A percentile compares a stretch with the other conserved stretches of the same genome.
Evolutionary conservation across 2,329 filamentous ascomycete genomes (phyloP).

Genomic region (Pseudocercospora musae): DNA sequence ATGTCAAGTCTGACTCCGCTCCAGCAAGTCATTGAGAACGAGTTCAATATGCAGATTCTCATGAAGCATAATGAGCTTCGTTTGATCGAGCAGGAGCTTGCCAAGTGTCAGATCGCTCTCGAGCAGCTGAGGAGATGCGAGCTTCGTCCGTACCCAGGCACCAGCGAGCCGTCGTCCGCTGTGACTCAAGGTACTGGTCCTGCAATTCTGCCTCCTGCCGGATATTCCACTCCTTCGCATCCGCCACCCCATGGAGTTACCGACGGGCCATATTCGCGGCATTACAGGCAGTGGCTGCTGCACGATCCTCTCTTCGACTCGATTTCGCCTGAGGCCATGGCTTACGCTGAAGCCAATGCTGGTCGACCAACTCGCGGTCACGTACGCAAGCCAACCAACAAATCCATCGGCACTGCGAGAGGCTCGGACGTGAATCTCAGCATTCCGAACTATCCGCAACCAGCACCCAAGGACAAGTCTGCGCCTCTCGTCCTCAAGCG

Average conservation of each 20-base stretch:
- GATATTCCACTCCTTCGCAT: conserved; percentile 67
- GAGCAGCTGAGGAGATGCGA: conserved; percentile 92
- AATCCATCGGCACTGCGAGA: conserved; percentile 53
- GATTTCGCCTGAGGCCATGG: conserved; percentile 31
- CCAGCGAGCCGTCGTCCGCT: conserved; percentile 62
- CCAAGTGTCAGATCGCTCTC: conserved; percentile 88
- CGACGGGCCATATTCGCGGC: conserved; percentile 88
- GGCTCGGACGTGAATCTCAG: conserved; percentile 50
- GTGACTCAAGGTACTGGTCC: conserved; percentile 73
- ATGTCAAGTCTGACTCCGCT: conserved; percentile 46
- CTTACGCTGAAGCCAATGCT: conserved; percentile 39
- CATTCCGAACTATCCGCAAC: conserved; percentile 67
- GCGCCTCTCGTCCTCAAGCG: conserved; percentile 82
- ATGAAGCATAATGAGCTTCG: conserved; percentile 93
- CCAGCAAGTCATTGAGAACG: conserved; percentile 73
- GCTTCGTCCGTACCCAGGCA: conserved; percentile 82
- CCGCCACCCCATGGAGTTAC: conserved; percentile 86
- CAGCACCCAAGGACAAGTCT: conserved; percentile 64
- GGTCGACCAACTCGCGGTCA: conserved; percentile 75
- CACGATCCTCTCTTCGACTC: conserved; percentile 80
- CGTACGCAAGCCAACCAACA: conserved; percentile 41
- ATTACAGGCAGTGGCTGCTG: conserved; percentile 94
- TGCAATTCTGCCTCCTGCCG: conserved; percentile 60
- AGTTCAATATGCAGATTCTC: conserved; percentile 87
- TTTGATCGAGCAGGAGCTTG: conserved; percentile 91